phyloP scores from a whole-genome alignment of 108 stramenopile species.

The Cyclotella kingstonii region DNA sequence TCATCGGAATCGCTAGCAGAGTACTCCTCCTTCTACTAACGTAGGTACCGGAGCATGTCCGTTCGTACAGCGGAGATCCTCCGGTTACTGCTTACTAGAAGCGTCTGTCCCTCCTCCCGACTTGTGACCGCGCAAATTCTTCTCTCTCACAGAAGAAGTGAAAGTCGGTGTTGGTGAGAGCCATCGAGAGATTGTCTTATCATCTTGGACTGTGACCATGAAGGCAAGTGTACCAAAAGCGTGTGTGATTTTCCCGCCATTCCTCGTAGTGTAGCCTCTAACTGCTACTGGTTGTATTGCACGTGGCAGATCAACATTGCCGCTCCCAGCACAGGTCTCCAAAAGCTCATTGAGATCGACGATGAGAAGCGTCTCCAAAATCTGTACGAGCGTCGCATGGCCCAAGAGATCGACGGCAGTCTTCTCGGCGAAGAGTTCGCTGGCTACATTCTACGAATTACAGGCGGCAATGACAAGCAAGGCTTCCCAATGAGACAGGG shows the following conservation, averaged over 20 bases:
- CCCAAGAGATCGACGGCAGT: slow-evolving; percentile 95
- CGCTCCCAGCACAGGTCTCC: slow-evolving; percentile 93
- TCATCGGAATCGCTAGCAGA: too few relatives aligned
- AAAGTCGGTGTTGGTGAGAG: neutral
- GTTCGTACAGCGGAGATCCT: too few relatives aligned
- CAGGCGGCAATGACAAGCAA: slow-evolving; percentile 99
- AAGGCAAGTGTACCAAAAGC: slow-evolving; percentile 27
- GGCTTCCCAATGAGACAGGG: slow-evolving; percentile 99
- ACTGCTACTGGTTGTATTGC: too few relatives aligned
- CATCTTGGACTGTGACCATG: slow-evolving; percentile 21
- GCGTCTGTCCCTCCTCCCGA: too few relatives aligned
- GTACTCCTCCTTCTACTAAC: too few relatives aligned
- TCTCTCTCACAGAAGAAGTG: too few relatives aligned
- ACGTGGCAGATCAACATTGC: slow-evolving; percentile 99
- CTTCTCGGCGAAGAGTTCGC: slow-evolving; percentile 98
- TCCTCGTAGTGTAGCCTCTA: neutral
- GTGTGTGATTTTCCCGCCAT: neutral
- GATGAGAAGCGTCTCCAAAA: slow-evolving; percentile 98
- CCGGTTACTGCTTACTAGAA: too few relatives aligned
- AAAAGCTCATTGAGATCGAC: slow-evolving; percentile 99
- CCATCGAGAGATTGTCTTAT: too few relatives aligned
- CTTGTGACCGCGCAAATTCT: too few relatives aligned
- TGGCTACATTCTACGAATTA: slow-evolving; percentile 97
- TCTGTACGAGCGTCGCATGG: slow-evolving; percentile 98
- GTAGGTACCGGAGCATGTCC: too few relatives aligned